phyloP scores from a whole-genome alignment of 2,329 filamentous ascomycete genomes.

The Didymosphaeria variabile region DNA sequence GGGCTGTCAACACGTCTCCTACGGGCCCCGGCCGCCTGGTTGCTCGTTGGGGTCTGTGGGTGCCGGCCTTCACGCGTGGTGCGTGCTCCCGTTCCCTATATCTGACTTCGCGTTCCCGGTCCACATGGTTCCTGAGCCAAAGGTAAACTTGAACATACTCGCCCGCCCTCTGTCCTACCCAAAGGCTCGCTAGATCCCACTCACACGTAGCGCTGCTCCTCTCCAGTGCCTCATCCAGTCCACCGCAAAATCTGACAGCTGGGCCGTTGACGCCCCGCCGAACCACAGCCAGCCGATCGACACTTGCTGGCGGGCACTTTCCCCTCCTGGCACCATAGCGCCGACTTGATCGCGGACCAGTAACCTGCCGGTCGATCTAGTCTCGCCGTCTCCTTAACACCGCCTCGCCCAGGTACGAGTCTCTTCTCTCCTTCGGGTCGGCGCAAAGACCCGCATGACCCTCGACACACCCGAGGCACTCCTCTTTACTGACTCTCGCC shows the following conservation, averaged over 20 bases:
- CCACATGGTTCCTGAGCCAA: conserved; percentile 35
- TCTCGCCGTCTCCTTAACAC: conserved; percentile 24
- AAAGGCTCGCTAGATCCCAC: conserved; percentile 25
- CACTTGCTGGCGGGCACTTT: conserved; percentile 38
- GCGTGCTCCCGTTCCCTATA: conserved; percentile 43
- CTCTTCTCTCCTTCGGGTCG: conserved; percentile 17
- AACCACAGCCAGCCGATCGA: conserved; percentile 37
- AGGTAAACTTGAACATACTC: conserved; percentile 23
- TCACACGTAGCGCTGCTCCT: conserved; percentile 21
- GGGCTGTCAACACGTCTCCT: conserved; percentile 21
- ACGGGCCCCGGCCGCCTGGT: conserved; percentile 36
- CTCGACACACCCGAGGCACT: conserved; percentile 10
- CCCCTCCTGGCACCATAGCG: conserved; percentile 38
- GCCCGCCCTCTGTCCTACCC: conserved; percentile 24
- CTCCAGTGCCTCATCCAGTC: conserved; percentile 19
- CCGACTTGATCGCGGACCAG: conserved; percentile 30
- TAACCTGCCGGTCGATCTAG: conserved; percentile 31
- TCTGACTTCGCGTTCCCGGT: conserved; percentile 34
- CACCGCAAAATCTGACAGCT: conserved; percentile 33
- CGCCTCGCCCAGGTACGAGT: conserved; percentile 19
- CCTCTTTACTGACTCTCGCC: conserved; percentile 17
- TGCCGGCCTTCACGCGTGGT: conserved; percentile 42
- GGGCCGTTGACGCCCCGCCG: conserved; percentile 34
- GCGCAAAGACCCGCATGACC: conserved; percentile 19
- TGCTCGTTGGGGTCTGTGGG: conserved; percentile 33